Base-by-base conservation (phyloP, 225 moss, liverwort and hornwort genomes). In the Thuidium tamariscinum region DNA sequence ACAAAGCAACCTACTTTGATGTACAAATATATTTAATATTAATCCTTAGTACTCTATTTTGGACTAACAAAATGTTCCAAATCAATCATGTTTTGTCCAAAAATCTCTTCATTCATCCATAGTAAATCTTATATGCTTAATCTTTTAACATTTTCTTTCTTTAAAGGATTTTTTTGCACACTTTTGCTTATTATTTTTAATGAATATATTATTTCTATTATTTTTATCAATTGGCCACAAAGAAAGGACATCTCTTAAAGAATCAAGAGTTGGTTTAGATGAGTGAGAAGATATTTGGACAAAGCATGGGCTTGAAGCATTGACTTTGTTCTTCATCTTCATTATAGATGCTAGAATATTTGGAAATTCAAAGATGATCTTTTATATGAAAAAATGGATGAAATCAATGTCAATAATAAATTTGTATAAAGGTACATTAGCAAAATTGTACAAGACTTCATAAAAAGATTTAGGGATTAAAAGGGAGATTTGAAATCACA, bases 401-500 rank as follows among this genome's bases (percentile, higher is more conserved):
- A 3, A 26, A 15, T 41, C 41, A 3, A 19, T 0, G 4, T 13
- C 25, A 66, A 25, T 8, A 4, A 1, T 13, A 69, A 13, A 39
- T 25, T 69, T 41, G 7, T 14, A 14, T 3, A 23, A 39, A 25
- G 25, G 41, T 25, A 2, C 14, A 25, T 37, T 7, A 37, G 4
- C 13, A 37, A 67, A 22, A 67, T 39, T 67, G 23, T 37, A 2
- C 39, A 67, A 37, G 7, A 67, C 5, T 22, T 39, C 3, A 39
- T 21, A 68, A 68, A 69, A 25, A 1, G 41, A 69, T 25, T 69
- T 1, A 14, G 0, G 8, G 0, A 0, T 14, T 23, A 7, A 68
- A 0, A 39, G 2, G 7, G 4, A 20, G 13, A 13, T 68, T 37
- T 39, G 13, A 23, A 4, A 7, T 39, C 0, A 7, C 0, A 0